Percentiles rank a stretch among this genome's conserved stretches.
These are phyloP conservation scores for Nakazawaea wickerhamii DNA, from an alignment of 805 yeast genomes.

Conservation along the genomic window DNA sequence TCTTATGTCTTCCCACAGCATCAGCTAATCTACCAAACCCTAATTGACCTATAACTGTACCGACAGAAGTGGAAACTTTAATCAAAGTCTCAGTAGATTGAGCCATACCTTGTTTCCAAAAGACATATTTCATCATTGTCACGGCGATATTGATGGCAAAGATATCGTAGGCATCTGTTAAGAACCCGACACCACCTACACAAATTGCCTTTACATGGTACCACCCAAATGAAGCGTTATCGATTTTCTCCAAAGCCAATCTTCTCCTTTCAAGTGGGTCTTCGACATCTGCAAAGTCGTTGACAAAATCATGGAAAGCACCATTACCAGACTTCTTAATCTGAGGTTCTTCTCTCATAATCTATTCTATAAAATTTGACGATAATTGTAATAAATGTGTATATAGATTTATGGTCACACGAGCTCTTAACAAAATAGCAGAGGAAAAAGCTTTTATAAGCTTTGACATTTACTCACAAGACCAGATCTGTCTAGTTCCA, in stretches of 20 bases:
- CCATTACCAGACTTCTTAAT: conserved; percentile 42
- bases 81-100: conserved; percentile 59
- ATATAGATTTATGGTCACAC: conserved; percentile 4
- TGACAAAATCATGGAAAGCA: conserved; percentile 51
- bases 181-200: conserved; percentile 81
- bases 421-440: conserved; percentile 4
- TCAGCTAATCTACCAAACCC: conserved; percentile 73
- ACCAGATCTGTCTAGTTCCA: not conserved
- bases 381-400: not conserved
- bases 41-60: conserved; percentile 79
- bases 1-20: conserved; percentile 66
- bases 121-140: conserved; percentile 64
- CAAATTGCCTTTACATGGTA: conserved; percentile 49
- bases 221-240: conserved; percentile 54
- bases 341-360: not conserved
- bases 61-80: conserved; percentile 81
- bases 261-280: conserved; percentile 57
- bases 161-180: conserved; percentile 81
- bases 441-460: not conserved
- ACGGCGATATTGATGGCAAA: conserved; percentile 75
- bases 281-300: conserved; percentile 48
- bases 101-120: conserved; percentile 56
- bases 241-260: conserved; percentile 54
- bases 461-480: too few species aligned
- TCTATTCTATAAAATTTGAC: too few species aligned